Evolutionary conservation across 345 rosid species (phyloP), one percentile per base, ranked within the genome.

Genomic region (Brassica carinata): DNA sequence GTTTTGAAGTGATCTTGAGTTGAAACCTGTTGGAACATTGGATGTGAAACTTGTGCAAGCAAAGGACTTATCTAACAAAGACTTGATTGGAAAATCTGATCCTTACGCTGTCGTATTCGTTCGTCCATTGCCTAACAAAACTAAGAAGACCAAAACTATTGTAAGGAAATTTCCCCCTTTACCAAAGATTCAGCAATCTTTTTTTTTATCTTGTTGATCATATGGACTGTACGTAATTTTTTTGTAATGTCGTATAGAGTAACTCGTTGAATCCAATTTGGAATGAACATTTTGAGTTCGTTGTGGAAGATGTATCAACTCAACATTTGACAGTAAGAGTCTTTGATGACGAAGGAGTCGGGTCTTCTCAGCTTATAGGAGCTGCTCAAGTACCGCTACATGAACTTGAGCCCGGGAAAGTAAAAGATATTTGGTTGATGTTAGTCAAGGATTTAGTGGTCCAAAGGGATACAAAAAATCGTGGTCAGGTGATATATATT

Each of bases 1-100:
- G 70, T 10, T 72, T 66, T 75, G 72, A 43, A 95, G 97, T 88
- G 90, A 88, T 79, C 78, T 95, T 77, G 93, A 91, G 85, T 65
- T 91, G 83, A 95, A 88, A 88, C 98, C 99, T 29, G 91, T 88
- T 75, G 99, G 99, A 77, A 87, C 79, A 69, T 80, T 95, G 80
- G 98, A 95, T 8, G 99, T 90, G 88, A 95, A 91, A 86, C 90
- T 95, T 72, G 88, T 95, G 71, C 98, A 91, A 85, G 99, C 91
- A 64, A 93, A 90, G 64, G 99, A 88, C 8, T 84, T 95, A 66
- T 78, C 88, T 34, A 93, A 95, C 78, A 95, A 93, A 86, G 98
- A 96, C 86, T 14, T 96, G 3, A 78, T 96, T 27, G 98, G 98
- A 67, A 96, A 93, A 85, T 93, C 99, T 2, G 99, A 96, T 87